Conservation (phyloP, 441 rosid genomes). For the Syzygium syzygioides region DNA sequence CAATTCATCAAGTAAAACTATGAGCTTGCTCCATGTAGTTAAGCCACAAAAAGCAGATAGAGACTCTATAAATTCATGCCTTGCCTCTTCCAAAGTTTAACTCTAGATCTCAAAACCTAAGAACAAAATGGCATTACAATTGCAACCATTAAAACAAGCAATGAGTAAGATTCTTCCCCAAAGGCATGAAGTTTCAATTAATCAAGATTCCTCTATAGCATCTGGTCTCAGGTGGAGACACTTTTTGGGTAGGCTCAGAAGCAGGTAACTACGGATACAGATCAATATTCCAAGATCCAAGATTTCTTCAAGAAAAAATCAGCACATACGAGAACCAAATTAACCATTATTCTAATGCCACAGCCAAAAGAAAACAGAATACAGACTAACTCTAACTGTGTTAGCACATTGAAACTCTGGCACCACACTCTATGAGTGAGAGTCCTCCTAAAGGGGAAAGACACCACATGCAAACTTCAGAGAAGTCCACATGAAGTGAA, state of each 20-base stretch:
- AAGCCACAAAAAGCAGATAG: background rate
- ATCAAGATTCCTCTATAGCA: background rate
- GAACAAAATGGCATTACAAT: background rate
- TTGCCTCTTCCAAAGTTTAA: background rate
- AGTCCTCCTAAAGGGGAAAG: background rate
- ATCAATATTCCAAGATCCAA: background rate
- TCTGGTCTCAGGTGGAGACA: background rate
- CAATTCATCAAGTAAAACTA: background rate
- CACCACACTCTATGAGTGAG: background rate
- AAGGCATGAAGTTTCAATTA: background rate
- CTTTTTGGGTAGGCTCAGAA: background rate
- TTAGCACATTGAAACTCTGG: background rate
- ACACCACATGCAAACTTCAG: background rate
- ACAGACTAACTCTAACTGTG: background rate
- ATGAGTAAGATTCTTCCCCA: background rate
- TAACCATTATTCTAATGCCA: background rate
- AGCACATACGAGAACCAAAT: background rate
- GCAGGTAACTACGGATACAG: background rate
- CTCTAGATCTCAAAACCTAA: background rate
- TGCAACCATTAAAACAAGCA: background rate
- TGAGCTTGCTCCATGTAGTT: background rate
- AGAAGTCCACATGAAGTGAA: background rate
- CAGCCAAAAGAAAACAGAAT: background rate
- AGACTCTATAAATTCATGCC: background rate
- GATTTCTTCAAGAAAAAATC: background rate